Base-by-base conservation (phyloP, 2,329 filamentous ascomycete genomes). In the Alternaria panax region DNA sequence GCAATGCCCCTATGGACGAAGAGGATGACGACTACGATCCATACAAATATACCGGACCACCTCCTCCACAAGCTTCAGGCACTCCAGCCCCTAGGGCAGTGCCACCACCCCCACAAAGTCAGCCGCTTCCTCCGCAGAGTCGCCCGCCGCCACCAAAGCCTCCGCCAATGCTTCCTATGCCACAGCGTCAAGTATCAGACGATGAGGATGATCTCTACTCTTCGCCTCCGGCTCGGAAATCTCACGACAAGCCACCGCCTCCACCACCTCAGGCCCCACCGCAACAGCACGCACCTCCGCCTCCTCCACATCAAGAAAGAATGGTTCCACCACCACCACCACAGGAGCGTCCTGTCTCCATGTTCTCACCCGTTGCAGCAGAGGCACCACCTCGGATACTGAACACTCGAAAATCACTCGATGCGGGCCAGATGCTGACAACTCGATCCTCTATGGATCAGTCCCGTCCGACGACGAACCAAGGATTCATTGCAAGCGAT, bases 401-500 rank as follows among this genome's bases (percentile, higher is more conserved):
- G 22, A 41, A 79, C 64, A 60, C 78, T 28, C 84, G 88, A 48
- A 85, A 87, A 72, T 92, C 90, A 12, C 70, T 89, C 51, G 92
- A 95, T 70, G 79, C 89, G 12, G 81, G 84, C 34, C 84, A 90
- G 60, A 79, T 78, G 16, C 75, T 80, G 27, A 80, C 77, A 53
- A 73, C 80, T 25, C 85, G 88, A 54, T 80, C 85, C 59, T 97
- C 93, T 3, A 87, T 91, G 78, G 95, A 99, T 66, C 82, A 91
- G 56, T 79, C 85, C 38, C 87, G 94, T 46, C 89, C 92, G 1
- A 12, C 53, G 8, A 85, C 88, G 59, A 92, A 94, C 65, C 88
- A 90, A 43, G 92, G 92, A 1, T 96, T 89, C 73, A 94, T 98
- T 63, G 95, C 95, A 40, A 89, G 89, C 56, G 93, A 98, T 60